These are phyloP conservation scores for Hansenula lynferdii DNA, from an alignment of 1,139 yeast species.

Conservation along the genomic window DNA sequence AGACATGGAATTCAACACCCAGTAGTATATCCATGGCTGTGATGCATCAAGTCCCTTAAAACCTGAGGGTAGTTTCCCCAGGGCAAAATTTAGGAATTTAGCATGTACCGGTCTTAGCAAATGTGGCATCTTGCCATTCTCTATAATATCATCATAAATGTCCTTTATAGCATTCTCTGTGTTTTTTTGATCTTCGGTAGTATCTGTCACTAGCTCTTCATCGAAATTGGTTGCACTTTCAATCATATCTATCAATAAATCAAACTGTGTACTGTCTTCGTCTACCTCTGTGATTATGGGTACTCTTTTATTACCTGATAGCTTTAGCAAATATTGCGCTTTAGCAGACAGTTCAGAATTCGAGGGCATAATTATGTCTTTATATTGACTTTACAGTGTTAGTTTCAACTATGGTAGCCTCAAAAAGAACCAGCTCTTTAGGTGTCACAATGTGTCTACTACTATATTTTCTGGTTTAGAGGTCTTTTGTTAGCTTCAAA, in stretches of 20 bases:
- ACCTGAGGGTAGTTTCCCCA: conserved; percentile 44
- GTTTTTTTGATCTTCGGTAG: conserved; percentile 37
- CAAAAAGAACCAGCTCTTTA: too few relatives aligned
- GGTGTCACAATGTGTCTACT: background rate
- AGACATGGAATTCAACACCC: conserved; percentile 62
- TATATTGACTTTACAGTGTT: too few relatives aligned
- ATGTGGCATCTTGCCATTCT: conserved; percentile 17
- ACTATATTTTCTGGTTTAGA: too few relatives aligned
- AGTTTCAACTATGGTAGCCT: too few relatives aligned
- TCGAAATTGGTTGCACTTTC: conserved; percentile 7
- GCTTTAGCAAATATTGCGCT: conserved; percentile 8
- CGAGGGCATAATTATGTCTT: conserved; percentile 8
- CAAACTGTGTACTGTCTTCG: conserved; percentile 8
- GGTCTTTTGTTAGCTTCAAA: conserved; percentile 3
- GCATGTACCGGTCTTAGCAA: conserved; percentile 26
- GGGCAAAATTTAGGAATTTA: conserved; percentile 35
- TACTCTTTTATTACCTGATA: conserved; percentile 26
- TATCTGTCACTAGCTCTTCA: conserved; percentile 30
- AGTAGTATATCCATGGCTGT: conserved; percentile 86
- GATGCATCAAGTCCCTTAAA: conserved; percentile 67
- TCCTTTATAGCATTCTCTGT: conserved; percentile 34
- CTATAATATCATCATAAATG: conserved; percentile 24
- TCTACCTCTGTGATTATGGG: conserved; percentile 15
- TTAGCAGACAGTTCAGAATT: conserved; percentile 8
- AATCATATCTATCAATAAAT: conserved; percentile 13